Evolutionary conservation across 371 early-diverging fungal species (phyloP), one percentile per base, ranked within the genome.

Genomic region (Circinella minor): DNA sequence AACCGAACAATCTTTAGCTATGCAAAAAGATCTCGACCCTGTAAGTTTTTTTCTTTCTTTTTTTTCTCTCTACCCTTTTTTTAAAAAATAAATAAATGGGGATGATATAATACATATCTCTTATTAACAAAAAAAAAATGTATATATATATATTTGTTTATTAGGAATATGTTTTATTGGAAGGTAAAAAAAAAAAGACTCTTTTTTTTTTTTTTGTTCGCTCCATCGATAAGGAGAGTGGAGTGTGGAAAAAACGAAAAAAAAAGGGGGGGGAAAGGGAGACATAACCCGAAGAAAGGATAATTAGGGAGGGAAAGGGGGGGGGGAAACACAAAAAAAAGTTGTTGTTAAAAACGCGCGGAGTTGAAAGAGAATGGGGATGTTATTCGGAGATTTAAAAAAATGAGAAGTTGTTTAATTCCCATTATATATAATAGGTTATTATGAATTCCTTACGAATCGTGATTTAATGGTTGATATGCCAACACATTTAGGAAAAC

Each of bases 1-100:
- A 68, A 91, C 91, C 0, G 74, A 77, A 34, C 78, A 80, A 38
- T 88, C 88, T 48, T 69, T 76, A 38, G 82, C 77, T 17, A 77
- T 87, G 67, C 86, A 89, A 57, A 77, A 77, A 39, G 80, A 69
- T 59, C 75, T 90, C 14, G 83, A 87, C 61, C 75, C 73, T 10
- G 70, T 69, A 64, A 64, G 63, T 69, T 47, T 61, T 18, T 48
- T 11, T 13, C 39, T 49, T 27, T 61, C 37, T 38, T 39, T 51
- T 3, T 36, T 59, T 17, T 36, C 57, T 55, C 11, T 4, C 38
- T 10, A 1, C 47, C 55, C 8, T 13, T n/a, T 59, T 54, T 61
- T 61, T n/a, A n/a, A n/a, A n/a, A n/a, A n/a, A n/a, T n/a, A n/a
- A n/a, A n/a, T n/a, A n/a, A n/a, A n/a, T n/a, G n/a, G n/a, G n/a